Percentiles rank a stretch among this genome's conserved stretches.
These are phyloP conservation scores for Millerozyma acaciae DNA, from an alignment of 805 yeast species.

Conservation along the genomic window DNA sequence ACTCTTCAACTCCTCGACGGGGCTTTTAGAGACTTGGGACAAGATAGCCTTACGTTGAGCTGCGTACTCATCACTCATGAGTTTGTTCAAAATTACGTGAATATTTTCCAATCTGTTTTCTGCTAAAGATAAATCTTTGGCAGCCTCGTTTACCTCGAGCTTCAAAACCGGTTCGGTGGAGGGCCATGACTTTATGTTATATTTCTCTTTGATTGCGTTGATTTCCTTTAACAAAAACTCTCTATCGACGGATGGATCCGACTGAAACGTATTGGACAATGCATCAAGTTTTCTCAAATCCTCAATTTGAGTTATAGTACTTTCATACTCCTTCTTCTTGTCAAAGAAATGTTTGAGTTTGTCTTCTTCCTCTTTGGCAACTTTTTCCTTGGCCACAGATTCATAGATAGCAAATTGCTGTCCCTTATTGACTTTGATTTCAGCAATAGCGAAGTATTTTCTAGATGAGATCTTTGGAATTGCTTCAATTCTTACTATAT, in stretches of 20 bases:
- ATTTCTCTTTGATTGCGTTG: slow-evolving; percentile 33
- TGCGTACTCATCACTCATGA: slow-evolving; percentile 25
- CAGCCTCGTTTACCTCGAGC: slow-evolving; percentile 26
- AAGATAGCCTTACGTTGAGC: slow-evolving; percentile 21
- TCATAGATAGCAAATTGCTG: slow-evolving; percentile 84
- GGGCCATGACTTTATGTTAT: slow-evolving; percentile 40
- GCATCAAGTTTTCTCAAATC: slow-evolving; percentile 36
- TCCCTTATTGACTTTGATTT: slow-evolving; percentile 84
- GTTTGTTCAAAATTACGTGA: slow-evolving; percentile 24
- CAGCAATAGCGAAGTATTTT: slow-evolving; percentile 88
- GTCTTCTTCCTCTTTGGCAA: slow-evolving; percentile 59
- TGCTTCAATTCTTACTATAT: slow-evolving; percentile 86
- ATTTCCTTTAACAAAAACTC: slow-evolving; percentile 26
- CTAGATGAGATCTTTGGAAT: slow-evolving; percentile 80
- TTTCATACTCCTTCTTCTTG: slow-evolving; percentile 31
- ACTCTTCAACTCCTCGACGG: slow-evolving; percentile 12
- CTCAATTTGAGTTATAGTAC: slow-evolving; percentile 29
- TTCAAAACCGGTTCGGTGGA: slow-evolving; percentile 35
- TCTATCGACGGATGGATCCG: slow-evolving; percentile 20
- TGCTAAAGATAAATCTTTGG: slow-evolving; percentile 23
- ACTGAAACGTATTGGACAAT: slow-evolving; percentile 22
- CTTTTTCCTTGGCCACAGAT: slow-evolving; percentile 64
- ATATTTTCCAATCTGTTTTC: slow-evolving; percentile 29
- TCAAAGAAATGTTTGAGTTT: slow-evolving; percentile 53
- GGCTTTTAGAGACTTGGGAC: slow-evolving; percentile 16